Base-by-base conservation (phyloP, 169 alveolate genomes). In the Plasmodium vivax region DNA sequence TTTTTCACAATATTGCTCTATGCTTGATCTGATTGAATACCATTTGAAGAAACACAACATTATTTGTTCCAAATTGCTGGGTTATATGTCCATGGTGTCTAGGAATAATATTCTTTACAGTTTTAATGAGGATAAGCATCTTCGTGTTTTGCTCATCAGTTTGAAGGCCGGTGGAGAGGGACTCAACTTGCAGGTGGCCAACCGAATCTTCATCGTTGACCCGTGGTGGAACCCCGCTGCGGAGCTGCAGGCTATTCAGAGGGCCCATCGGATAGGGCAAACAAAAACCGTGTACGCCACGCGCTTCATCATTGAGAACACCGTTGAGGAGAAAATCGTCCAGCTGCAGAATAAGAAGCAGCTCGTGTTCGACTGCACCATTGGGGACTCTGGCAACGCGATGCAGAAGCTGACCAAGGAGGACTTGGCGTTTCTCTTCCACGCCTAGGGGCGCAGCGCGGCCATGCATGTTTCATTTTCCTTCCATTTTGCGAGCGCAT, bases 211-310 rank as follows among this genome's bases (percentile, higher is more conserved):
- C 92, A 96, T 99, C 80, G 98, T 98, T 95, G 99, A 99, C 95
- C 99, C 99, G 62, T 99, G 99, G 99, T 99, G 99, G 99, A 99
- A 99, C 95, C 99, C 99, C 14, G 99, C 99, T 0, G 98, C 99
- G 95, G 99, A 99, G 96, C 98, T 98, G 90, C 99, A 99, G 93
- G 99, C 99, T 30, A 98, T 98, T 43, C 99, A 99, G 87, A 95
- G 99, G 82, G 99, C 99, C 0, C 99, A 98, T 95, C 97, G 99
- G 51, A 97, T 99, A 41, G 99, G 99, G 6, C 99, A 99, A 95
- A 96, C 97, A 0, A 98, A 98, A 82, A 96, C 97, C 0, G 99
- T 99, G n/a, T 94, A 97, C 58, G 99, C 99, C 45, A 95, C 97
- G 73, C 96, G 99, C 34, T 98, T 99, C 85, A 98, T 99, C 43